Evolutionary conservation across 805 yeast genomes (phyloP).

Genomic region (Candida insectalens): DNA sequence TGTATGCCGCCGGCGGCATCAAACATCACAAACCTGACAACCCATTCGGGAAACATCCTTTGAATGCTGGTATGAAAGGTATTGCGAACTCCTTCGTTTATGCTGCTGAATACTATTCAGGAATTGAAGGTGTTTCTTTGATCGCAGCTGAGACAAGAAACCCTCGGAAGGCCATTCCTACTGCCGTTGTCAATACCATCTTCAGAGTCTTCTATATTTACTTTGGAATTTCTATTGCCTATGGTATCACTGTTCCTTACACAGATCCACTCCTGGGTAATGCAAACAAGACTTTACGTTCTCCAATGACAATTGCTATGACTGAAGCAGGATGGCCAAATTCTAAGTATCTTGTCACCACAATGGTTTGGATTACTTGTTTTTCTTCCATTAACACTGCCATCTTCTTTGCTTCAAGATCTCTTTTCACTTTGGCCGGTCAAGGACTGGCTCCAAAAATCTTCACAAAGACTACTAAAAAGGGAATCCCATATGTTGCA

Average conservation of each 20-base stretch:
- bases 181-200: constrained; percentile 50
- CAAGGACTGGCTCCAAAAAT: constrained; percentile 38
- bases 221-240: constrained; percentile 44
- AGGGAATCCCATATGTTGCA: constrained; percentile 58
- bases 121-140: constrained; percentile 27
- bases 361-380: constrained; percentile 54
- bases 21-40: constrained; percentile 23
- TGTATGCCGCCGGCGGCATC: constrained; percentile 34
- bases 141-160: constrained; percentile 55
- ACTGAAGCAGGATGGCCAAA: constrained; percentile 40
- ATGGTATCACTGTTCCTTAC: constrained; percentile 52
- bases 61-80: constrained; percentile 16
- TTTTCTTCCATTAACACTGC: constrained; percentile 63
- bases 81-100: constrained; percentile 17
- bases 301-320: constrained; percentile 40
- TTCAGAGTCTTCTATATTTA: constrained; percentile 41
- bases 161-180: constrained; percentile 48
- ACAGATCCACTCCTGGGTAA: constrained; percentile 36
- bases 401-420: constrained; percentile 60
- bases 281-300: constrained; percentile 30
- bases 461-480: constrained; percentile 38
- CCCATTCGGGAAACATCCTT: constrained; percentile 27
- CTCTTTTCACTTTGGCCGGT: constrained; percentile 53
- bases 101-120: constrained; percentile 18
- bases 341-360: constrained; percentile 45